Base-by-base conservation (phyloP, 306 rosid species). In the Bauhinia variegata region DNA sequence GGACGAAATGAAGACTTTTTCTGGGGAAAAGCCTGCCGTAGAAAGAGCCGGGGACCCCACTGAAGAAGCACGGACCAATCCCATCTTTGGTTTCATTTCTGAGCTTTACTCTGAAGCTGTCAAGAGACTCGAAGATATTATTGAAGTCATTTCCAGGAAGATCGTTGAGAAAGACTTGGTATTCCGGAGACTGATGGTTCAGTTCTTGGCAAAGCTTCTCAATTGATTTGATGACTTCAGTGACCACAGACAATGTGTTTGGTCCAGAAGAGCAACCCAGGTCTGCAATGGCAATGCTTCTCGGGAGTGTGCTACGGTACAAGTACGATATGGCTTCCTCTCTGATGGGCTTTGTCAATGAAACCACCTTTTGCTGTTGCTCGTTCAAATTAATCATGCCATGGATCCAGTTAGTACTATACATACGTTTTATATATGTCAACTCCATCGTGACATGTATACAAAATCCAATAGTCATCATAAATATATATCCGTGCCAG, bases 41-140 rank as follows among this genome's bases (percentile, higher is more conserved):
- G 38, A 87, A 87, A 13, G 93, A 87, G 56, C 83, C 86, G 1
- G 89, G 86, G 23, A 75, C 83, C 0, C 87, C 93, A 7, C 13
- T 1, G 63, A 87, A 16, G 72, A 65, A 84, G 41, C 84, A 82
- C 1, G 71, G 66, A 14, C 85, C 85, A 15, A 50, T 3, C 7
- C 30, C 37, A 56, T 8, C 2, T 23, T 48, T 61, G 10, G 70
- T 30, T 72, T 79, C 78, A 14, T n/a, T 23, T 7, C 64, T 32
- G 14, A 87, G 47, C 7, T 53, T 47, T 19, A 68, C 14, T 34
- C 44, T 67, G 67, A 79, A 83, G 30, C 65, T 81, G 1, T 56
- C 70, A 30, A 86, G 36, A 4, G 80, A 79, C 67, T 5, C 69
- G 72, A 87, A 87, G 61, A 82, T 63, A 28, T 14, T 50, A 23